Evolutionary conservation across 2,329 filamentous ascomycete genomes (phyloP), one percentile per base, ranked within the genome.

Genomic region (Hypoxylon sp.): DNA sequence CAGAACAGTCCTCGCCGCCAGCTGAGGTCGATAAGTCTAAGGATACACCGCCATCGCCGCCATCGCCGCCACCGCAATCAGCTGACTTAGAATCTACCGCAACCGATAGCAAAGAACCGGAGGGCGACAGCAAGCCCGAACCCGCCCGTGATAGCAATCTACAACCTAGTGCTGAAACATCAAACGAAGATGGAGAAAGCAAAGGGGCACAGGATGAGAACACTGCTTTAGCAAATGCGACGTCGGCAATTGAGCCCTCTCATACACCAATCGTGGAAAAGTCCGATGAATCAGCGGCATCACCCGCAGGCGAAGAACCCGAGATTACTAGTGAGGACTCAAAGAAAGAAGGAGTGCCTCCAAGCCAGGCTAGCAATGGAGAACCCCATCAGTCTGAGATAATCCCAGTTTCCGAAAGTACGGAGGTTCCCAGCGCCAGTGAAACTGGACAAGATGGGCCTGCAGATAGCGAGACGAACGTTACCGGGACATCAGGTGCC

Each of bases 121-220:
- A 58, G 23, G 47, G 37, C 2, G 41, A 68, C 34, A 50, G 34
- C 4, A 61, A 71, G 6, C 34, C 34, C 30, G 65, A 69, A 55
- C 37, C 46, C 9, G 65, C 65, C n/a, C 25, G 27, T 30, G 54
- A 55, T 41, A 29, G 39, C 8, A 58, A 65, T 47, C 45, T 67
- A 8, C 59, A 66, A 30, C 59, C 62, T 21, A 19, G 59, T 25
- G 43, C 41, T 23, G 58, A 54, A 6, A 16, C 27, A 8, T 43
- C 62, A 43, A 57, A 48, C 3, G 45, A 61, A n/a, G 47, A 45
- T 27, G 53, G n/a, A 23, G 63, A 61, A 43, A 57, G 37, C 4
- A 57, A 62, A 29, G 71, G 61, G 23, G 52, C 50, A 47, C 55
- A 69, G 48, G 52, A 66, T 4, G 52, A 65, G n/a, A n/a, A 12